phyloP scores from a whole-genome alignment of 805 yeast genomes.

The Starmerella geochares region DNA sequence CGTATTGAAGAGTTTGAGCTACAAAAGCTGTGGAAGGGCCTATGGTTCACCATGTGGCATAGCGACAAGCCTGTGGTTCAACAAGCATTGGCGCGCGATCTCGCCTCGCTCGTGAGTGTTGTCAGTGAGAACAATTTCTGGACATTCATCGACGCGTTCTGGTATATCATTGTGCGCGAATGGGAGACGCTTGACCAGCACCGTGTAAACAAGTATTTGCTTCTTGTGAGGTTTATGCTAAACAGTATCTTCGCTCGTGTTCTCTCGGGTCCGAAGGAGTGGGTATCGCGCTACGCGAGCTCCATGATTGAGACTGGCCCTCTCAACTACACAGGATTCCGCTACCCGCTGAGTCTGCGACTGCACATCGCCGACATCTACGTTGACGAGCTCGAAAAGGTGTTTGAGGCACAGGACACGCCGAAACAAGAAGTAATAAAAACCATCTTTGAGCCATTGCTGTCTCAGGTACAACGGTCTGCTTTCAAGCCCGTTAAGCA shows the following conservation, averaged over 20 bases:
- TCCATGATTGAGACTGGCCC: slow-evolving; percentile 35
- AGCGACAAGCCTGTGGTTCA: slow-evolving; percentile 90
- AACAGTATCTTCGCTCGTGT: slow-evolving; percentile 55
- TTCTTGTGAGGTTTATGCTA: slow-evolving; percentile 68
- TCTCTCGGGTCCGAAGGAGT: slow-evolving; percentile 20
- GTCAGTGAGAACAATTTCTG: slow-evolving; percentile 37
- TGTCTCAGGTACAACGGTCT: slow-evolving; percentile 39
- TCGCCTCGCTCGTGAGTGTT: slow-evolving; percentile 44
- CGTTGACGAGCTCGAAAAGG: slow-evolving; percentile 71
- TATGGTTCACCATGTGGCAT: slow-evolving; percentile 92
- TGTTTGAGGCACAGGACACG: slow-evolving; percentile 40
- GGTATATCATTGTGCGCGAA: slow-evolving; percentile 66
- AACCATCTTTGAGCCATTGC: slow-evolving; percentile 51
- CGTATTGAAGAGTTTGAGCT: slow-evolving; percentile 43
- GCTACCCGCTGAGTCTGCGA: slow-evolving; percentile 64
- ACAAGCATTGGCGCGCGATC: slow-evolving; percentile 63
- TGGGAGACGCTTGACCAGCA: slow-evolving; percentile 75
- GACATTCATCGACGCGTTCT: slow-evolving; percentile 60
- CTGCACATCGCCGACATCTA: slow-evolving; percentile 77
- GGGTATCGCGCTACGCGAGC: slow-evolving; percentile 44
- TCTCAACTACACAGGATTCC: slow-evolving; percentile 42
- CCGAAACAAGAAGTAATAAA: slow-evolving; percentile 41
- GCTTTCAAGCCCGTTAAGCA: slow-evolving; percentile 53
- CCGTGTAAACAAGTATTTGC: slow-evolving; percentile 77
- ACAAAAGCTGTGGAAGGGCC: slow-evolving; percentile 91